Evolutionary conservation across 2,329 filamentous ascomycete genomes (phyloP).

Genomic region (Dactylellina leptospora): DNA sequence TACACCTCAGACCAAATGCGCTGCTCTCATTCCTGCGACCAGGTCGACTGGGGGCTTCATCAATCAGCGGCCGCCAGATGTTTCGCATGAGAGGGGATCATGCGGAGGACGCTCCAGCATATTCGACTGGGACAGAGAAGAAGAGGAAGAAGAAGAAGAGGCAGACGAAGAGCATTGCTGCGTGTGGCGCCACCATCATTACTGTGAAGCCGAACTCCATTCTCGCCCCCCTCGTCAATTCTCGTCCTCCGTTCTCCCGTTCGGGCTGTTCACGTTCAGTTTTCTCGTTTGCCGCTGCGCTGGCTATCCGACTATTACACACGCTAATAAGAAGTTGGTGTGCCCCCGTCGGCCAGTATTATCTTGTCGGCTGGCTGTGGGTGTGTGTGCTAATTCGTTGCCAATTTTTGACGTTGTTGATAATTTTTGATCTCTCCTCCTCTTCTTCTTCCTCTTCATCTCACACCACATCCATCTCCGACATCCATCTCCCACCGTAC

Average conservation of each 20-base stretch:
- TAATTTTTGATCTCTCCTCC: conserved; percentile 27
- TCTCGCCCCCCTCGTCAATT: background rate
- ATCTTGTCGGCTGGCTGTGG: background rate
- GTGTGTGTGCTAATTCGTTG: background rate
- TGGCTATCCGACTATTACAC: too few species aligned
- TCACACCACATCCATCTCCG: conserved; percentile 15
- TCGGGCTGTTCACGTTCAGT: background rate
- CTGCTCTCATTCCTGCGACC: background rate
- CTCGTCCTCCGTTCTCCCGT: conserved; percentile 1
- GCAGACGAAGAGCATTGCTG: conserved; percentile 32
- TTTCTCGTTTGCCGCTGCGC: conserved; percentile 15
- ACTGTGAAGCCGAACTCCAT: background rate
- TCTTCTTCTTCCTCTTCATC: conserved; percentile 1
- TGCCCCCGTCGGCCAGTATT: background rate
- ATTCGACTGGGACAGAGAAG: background rate
- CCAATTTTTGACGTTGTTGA: conserved; percentile 44
- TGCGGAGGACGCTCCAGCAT: conserved; percentile 7
- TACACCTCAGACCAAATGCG: conserved; percentile 29
- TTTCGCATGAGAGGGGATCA: conserved; percentile 34
- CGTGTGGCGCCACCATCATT: conserved; percentile 34
- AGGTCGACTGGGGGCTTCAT: conserved; percentile 2
- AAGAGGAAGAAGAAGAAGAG: background rate
- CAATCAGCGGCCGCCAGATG: conserved; percentile 50
- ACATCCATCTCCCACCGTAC: conserved; percentile 2
- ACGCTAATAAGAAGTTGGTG: too few species aligned